These are phyloP conservation scores for Fusarium mundagurra DNA, from an alignment of 2,329 filamentous ascomycete genomes.

Conservation along the genomic window DNA sequence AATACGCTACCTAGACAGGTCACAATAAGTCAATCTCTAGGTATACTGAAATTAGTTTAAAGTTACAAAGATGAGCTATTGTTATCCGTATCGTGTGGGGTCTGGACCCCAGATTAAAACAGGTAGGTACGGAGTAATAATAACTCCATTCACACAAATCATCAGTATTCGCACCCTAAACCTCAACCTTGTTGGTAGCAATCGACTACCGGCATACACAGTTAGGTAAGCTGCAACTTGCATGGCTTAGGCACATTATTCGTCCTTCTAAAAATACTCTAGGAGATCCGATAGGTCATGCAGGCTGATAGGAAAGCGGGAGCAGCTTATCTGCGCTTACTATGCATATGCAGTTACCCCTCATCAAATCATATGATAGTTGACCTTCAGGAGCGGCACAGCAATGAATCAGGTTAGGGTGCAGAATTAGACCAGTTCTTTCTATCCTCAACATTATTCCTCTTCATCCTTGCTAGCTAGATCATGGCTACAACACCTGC, in stretches of 20 bases:
- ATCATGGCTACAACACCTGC: neutral
- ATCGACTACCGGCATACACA: too few relatives aligned
- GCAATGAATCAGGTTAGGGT: fast-evolving
- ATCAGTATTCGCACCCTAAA: too few relatives aligned
- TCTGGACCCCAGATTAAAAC: too few relatives aligned
- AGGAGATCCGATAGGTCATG: fast-evolving
- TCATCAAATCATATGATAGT: neutral
- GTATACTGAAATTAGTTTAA: too few relatives aligned
- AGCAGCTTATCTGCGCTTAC: neutral
- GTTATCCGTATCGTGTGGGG: too few relatives aligned
- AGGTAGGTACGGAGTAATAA: too few relatives aligned
- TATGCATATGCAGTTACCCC: neutral
- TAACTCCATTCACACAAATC: too few relatives aligned
- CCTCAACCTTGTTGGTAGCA: too few relatives aligned
- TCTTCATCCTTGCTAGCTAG: fast-evolving
- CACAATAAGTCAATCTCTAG: too few relatives aligned
- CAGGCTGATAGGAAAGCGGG: fast-evolving
- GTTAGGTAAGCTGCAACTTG: fast-evolving
- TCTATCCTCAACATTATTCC: neutral
- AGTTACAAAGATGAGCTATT: too few relatives aligned
- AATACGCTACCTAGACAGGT: too few relatives aligned
- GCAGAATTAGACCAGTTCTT: neutral
- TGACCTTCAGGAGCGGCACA: fast-evolving
- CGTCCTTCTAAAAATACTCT: neutral
- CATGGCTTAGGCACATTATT: neutral